phyloP scores from a whole-genome alignment of 225 moss, liverwort and hornwort genomes.

The Pseudisothecium myosuroides region DNA sequence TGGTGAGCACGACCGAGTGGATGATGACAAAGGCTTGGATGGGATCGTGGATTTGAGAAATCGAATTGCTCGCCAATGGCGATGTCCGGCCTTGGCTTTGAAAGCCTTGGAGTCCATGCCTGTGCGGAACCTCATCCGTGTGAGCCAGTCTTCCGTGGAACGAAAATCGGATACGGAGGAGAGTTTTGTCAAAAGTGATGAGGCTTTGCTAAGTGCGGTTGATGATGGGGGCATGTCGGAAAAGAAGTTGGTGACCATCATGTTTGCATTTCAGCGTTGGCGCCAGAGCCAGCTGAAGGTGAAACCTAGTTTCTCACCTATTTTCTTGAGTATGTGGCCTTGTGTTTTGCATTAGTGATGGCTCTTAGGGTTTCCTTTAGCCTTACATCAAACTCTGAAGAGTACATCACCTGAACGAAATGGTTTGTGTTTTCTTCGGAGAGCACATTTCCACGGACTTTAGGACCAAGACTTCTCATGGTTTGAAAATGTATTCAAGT shows the following conservation, averaged over 20 bases:
- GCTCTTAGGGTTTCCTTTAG: neutral
- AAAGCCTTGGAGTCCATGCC: constrained; percentile 21
- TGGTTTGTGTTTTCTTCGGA: neutral
- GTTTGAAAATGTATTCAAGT: neutral
- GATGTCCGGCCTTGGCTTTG: constrained; percentile 10
- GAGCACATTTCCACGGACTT: neutral
- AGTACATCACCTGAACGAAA: neutral
- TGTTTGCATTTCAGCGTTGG: constrained; percentile 85
- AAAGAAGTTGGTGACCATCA: constrained; percentile 47
- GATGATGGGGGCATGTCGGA: constrained; percentile 14
- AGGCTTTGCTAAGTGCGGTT: neutral
- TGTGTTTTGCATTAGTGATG: neutral
- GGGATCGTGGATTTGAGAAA: neutral
- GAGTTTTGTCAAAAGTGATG: neutral
- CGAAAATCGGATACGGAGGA: constrained; percentile 2
- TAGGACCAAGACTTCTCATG: neutral
- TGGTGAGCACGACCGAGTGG: neutral
- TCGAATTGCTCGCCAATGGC: constrained; percentile 10
- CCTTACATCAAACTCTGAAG: neutral
- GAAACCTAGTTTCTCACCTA: neutral
- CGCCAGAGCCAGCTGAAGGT: constrained; percentile 89
- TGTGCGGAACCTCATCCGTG: constrained; percentile 7
- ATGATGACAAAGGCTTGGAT: neutral
- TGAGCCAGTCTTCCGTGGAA: neutral
- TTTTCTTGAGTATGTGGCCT: neutral